Evolutionary conservation across 2,329 filamentous ascomycete genomes (phyloP).

Genomic region (Pseudocercospora fijiensis): DNA sequence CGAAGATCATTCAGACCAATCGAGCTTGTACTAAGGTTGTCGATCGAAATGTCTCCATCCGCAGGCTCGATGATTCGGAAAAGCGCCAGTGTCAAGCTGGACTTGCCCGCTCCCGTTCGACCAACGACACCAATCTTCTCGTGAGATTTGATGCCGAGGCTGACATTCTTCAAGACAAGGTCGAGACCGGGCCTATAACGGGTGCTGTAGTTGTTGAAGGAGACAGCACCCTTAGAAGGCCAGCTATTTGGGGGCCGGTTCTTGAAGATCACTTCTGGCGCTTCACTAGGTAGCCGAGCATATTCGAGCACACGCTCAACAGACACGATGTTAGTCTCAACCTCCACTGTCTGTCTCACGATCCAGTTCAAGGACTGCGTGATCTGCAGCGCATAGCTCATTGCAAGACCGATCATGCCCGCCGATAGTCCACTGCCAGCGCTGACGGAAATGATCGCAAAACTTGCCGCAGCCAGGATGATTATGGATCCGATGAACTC

Average conservation of each 20-base stretch:
- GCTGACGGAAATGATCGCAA: slow-evolving; percentile 77
- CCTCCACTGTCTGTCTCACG: slow-evolving; percentile 94
- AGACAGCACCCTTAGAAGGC: slow-evolving; percentile 84
- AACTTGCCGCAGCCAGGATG: slow-evolving; percentile 80
- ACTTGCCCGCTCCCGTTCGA: slow-evolving; percentile 93
- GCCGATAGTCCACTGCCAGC: slow-evolving; percentile 62
- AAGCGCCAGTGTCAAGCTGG: slow-evolving; percentile 83
- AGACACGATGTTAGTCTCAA: slow-evolving; percentile 99
- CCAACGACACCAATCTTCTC: slow-evolving; percentile 99
- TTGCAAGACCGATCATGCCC: slow-evolving; percentile 84
- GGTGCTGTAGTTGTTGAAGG: slow-evolving; percentile 92
- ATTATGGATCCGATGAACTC: slow-evolving; percentile 95
- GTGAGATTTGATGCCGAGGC: slow-evolving; percentile 85
- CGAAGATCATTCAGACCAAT: slow-evolving; percentile 90
- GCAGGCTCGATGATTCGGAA: slow-evolving; percentile 94
- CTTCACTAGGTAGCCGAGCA: slow-evolving; percentile 84
- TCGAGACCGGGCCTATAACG: slow-evolving; percentile 88
- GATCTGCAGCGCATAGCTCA: slow-evolving; percentile 97
- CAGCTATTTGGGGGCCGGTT: slow-evolving; percentile 84
- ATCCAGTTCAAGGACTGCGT: slow-evolving; percentile 99
- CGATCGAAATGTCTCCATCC: slow-evolving; percentile 82
- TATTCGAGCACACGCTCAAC: slow-evolving; percentile 98
- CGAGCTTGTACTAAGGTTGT: slow-evolving; percentile 80
- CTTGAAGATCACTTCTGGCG: slow-evolving; percentile 87
- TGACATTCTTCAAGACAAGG: slow-evolving; percentile 89